A percentile compares a stretch with the other conserved stretches of the same genome.
phyloP scores from a whole-genome alignment of 2,329 filamentous ascomycete species.

The Nigrograna mackinnonii region DNA sequence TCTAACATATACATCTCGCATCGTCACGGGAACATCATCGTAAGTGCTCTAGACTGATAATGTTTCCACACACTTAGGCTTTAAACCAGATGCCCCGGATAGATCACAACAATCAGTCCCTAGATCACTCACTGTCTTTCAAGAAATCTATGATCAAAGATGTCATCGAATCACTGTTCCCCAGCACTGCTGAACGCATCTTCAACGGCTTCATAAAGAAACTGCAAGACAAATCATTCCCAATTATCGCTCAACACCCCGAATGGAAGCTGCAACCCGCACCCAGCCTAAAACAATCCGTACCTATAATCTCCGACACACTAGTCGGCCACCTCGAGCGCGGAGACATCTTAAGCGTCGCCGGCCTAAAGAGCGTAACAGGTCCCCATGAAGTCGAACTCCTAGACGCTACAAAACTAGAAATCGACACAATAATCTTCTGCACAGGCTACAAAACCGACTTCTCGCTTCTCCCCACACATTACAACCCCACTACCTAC shows the following conservation, averaged over 20 bases:
- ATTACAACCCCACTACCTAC: slow-evolving; percentile 22
- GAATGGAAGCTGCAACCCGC: slow-evolving; percentile 25
- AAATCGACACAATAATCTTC: slow-evolving; percentile 39
- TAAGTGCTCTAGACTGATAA: slow-evolving; percentile 2
- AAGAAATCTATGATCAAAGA: slow-evolving; percentile 8
- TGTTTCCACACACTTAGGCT: not conserved
- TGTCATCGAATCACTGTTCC: slow-evolving; percentile 11
- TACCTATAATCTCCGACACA: slow-evolving; percentile 22
- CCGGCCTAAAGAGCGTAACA: not conserved
- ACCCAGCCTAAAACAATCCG: slow-evolving; percentile 8
- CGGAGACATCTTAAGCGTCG: slow-evolving; percentile 3
- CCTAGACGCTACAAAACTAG: slow-evolving; percentile 27
- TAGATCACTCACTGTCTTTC: slow-evolving; percentile 15
- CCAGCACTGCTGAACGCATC: slow-evolving; percentile 12
- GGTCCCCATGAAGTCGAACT: slow-evolving; percentile 23
- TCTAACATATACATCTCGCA: slow-evolving; percentile 25
- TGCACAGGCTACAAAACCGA: slow-evolving; percentile 40
- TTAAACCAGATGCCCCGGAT: slow-evolving; percentile 13
- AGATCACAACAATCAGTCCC: slow-evolving; percentile 9
- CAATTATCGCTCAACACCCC: slow-evolving; percentile 14
- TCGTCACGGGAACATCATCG: slow-evolving; percentile 23
- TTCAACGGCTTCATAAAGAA: slow-evolving; percentile 22
- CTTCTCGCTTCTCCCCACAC: slow-evolving; percentile 25
- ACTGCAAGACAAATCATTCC: slow-evolving; percentile 24
- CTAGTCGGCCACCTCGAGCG: slow-evolving; percentile 17